phyloP scores from a whole-genome alignment of 2,329 filamentous ascomycete genomes.

The Aureobasidium pullulans region DNA sequence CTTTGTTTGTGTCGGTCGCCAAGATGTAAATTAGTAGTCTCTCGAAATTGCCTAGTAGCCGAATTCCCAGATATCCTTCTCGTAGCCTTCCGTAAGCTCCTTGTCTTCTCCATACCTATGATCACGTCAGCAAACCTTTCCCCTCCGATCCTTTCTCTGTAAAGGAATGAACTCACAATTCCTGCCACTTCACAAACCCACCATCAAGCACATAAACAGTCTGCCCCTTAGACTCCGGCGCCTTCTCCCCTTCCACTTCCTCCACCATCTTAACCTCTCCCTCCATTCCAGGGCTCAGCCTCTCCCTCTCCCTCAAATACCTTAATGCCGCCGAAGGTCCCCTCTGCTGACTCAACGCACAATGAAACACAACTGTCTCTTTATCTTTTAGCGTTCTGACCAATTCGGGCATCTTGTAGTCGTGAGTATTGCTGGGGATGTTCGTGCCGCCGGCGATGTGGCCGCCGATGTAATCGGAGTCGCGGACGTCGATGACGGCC shows the following conservation, averaged over 20 bases:
- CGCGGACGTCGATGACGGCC: slow-evolving; percentile 82
- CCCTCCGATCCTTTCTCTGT: slow-evolving; percentile 7
- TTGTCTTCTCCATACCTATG: slow-evolving; percentile 64
- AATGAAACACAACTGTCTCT: slow-evolving; percentile 88
- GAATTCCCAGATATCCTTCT: slow-evolving; percentile 71
- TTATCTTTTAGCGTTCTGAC: slow-evolving; percentile 68
- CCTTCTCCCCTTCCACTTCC: slow-evolving; percentile 25
- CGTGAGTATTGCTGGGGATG: slow-evolving; percentile 65
- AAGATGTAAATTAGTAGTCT: too few species aligned
- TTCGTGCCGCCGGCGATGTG: slow-evolving; percentile 75
- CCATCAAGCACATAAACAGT: slow-evolving; percentile 73
- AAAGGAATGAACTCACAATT: slow-evolving; percentile 44
- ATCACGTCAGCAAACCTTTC: neutral
- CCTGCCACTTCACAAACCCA: slow-evolving; percentile 86
- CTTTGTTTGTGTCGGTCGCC: too few species aligned
- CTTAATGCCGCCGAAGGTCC: slow-evolving; percentile 52
- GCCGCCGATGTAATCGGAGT: slow-evolving; percentile 82
- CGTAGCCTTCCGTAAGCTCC: slow-evolving; percentile 73
- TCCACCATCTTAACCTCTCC: slow-evolving; percentile 1
- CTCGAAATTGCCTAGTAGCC: neutral
- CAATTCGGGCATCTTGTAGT: slow-evolving; percentile 73
- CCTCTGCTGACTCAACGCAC: slow-evolving; percentile 71
- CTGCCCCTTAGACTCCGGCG: slow-evolving; percentile 43
- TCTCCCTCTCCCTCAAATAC: slow-evolving; percentile 66
- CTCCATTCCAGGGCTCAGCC: slow-evolving; percentile 27